phyloP scores from a whole-genome alignment of 805 yeast species.

The Metschnikowia cerradonensis region DNA sequence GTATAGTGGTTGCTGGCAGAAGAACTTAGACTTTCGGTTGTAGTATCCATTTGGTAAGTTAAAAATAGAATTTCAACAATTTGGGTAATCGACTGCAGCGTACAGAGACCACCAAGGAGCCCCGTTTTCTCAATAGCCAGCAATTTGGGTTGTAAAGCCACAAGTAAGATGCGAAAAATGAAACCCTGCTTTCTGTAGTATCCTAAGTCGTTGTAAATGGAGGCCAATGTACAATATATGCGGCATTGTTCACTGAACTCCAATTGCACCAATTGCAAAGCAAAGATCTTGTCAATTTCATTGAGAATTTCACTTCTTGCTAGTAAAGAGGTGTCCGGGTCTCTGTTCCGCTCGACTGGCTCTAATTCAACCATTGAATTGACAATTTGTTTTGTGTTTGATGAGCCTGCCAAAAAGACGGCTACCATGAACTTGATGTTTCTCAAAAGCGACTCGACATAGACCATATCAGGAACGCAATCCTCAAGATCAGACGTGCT shows the following conservation, averaged over 20 bases:
- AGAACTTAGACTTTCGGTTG: constrained; percentile 25
- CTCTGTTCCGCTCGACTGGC: constrained; percentile 1
- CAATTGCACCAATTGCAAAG: constrained; percentile 33
- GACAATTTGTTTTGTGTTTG: constrained; percentile 37
- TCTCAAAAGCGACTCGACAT: constrained; percentile 67
- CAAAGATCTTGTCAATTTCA: constrained; percentile 34
- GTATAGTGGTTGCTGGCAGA: constrained; percentile 23
- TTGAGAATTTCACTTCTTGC: constrained; percentile 39
- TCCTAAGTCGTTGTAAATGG: constrained; percentile 58
- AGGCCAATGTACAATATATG: constrained; percentile 62
- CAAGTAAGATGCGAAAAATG: constrained; percentile 60
- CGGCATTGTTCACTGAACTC: constrained; percentile 49
- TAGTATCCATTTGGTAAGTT: constrained; percentile 50
- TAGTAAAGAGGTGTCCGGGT: constrained; percentile 16
- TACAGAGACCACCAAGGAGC: not conserved
- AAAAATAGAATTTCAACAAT: constrained; percentile 48
- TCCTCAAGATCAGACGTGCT: constrained; percentile 64
- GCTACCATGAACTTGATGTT: constrained; percentile 56
- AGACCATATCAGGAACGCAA: constrained; percentile 76
- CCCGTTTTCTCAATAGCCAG: constrained; percentile 7
- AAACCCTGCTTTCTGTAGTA: constrained; percentile 67
- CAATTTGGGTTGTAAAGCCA: constrained; percentile 43
- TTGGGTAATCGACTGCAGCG: constrained; percentile 24
- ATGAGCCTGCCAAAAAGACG: constrained; percentile 43
- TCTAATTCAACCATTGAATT: constrained; percentile 36